Evolutionary conservation across 257 asterid species (phyloP).

Genomic region (Lycium barbarum): DNA sequence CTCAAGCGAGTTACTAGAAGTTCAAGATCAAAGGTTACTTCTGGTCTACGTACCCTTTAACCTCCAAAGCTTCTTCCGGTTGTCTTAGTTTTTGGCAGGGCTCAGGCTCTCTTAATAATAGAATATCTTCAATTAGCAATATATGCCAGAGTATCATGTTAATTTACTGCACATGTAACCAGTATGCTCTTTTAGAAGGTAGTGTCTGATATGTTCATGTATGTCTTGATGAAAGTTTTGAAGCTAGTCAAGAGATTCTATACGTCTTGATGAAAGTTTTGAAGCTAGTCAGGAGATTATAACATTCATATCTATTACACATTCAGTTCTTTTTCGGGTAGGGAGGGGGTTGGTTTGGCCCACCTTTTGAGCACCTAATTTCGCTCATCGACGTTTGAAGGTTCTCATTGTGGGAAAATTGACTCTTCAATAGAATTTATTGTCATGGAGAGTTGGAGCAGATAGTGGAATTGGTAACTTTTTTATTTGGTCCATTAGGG

Average conservation of each 20-base stretch:
- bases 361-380: conserved; percentile 10
- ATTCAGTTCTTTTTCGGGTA: background rate
- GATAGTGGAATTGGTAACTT: background rate
- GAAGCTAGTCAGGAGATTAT: background rate
- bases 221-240: conserved; percentile 19
- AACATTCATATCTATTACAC: background rate
- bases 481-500: conserved; percentile 45
- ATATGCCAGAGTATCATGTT: conserved; percentile 19
- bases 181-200: background rate
- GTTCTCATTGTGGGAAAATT: background rate
- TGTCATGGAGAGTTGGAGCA: background rate
- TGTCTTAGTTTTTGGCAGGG: background rate
- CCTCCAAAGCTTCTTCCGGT: background rate
- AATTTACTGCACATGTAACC: background rate
- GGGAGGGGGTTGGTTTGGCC: conserved; percentile 1
- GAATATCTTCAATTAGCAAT: background rate
- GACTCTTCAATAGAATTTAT: background rate
- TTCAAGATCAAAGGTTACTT: conserved; percentile 56
- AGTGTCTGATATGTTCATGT: background rate
- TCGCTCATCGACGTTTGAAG: background rate
- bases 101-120: background rate
- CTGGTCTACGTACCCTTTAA: conserved; percentile 16
- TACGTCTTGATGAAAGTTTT: conserved; percentile 24
- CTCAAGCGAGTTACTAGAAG: conserved; percentile 43
- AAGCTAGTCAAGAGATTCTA: background rate